Percentiles rank a stretch among this genome's conserved stretches.
These are phyloP conservation scores for Tricholoma saponaceum DNA, from an alignment of 768 basidiomycete species.

Conservation along the genomic window DNA sequence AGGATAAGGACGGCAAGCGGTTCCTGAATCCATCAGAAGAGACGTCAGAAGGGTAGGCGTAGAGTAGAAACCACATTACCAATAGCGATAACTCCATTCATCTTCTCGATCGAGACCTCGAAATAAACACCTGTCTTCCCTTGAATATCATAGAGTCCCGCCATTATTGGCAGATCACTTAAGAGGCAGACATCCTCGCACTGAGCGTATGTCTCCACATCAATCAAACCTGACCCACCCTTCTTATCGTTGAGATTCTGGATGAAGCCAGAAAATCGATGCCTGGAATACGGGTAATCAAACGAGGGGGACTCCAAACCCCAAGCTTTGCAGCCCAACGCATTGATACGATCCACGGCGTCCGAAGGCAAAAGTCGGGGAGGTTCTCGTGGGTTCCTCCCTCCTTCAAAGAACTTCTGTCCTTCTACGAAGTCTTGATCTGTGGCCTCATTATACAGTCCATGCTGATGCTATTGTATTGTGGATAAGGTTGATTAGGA, in stretches of 20 bases:
- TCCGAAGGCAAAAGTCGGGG: constrained; percentile 48
- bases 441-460: constrained; percentile 52
- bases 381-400: constrained; percentile 29
- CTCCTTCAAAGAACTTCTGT: constrained; percentile 40
- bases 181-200: constrained; percentile 53
- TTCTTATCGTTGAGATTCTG: constrained; percentile 30
- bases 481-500: too few species aligned
- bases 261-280: constrained; percentile 45
- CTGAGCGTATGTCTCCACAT: constrained; percentile 33
- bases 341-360: constrained; percentile 47
- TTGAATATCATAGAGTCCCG: constrained; percentile 54
- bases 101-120: constrained; percentile 51
- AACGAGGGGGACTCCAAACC: constrained; percentile 36
- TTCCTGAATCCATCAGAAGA: constrained; percentile 35
- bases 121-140: constrained; percentile 60
- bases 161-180: constrained; percentile 57
- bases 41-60: neutral
- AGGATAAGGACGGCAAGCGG: constrained; percentile 62
- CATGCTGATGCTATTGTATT: constrained; percentile 33
- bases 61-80: constrained; percentile 31
- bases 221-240: constrained; percentile 27
- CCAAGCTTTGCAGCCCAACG: constrained; percentile 50
- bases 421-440: constrained; percentile 52
- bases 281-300: constrained; percentile 9
- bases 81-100: constrained; percentile 58